Conservation (phyloP, 106 monocot genomes). For the Allium fistulosum region DNA sequence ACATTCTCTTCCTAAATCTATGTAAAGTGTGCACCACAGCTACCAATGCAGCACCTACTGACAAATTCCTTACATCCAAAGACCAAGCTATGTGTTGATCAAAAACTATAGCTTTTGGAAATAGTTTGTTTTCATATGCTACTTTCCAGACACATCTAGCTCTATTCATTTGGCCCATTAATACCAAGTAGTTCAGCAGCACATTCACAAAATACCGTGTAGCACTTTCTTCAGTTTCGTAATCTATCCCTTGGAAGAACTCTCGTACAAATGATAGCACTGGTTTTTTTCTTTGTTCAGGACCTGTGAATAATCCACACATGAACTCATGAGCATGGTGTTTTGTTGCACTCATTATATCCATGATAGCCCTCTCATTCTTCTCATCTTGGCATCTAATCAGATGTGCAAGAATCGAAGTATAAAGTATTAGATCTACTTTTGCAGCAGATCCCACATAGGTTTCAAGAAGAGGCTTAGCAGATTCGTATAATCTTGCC, state of each 20-base stretch:
- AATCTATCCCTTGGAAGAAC: conserved; percentile 89
- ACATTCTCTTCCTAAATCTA: conserved; percentile 95
- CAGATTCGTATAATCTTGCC: conserved; percentile 56
- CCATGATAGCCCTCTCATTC: conserved; percentile 74
- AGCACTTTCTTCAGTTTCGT: conserved; percentile 70
- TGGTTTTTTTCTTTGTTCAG: conserved; percentile 84
- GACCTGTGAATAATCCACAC: conserved; percentile 78
- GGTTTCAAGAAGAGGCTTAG: conserved; percentile 64
- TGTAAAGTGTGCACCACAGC: conserved; percentile 91
- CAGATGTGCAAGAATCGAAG: conserved; percentile 85
- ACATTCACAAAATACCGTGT: conserved; percentile 90
- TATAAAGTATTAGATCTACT: conserved; percentile 90
- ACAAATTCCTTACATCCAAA: conserved; percentile 74
- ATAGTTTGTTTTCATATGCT: conserved; percentile 90
- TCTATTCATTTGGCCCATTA: conserved; percentile 95
- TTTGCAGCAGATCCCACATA: conserved; percentile 64
- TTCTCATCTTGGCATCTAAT: conserved; percentile 78
- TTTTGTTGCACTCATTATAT: conserved; percentile 54
- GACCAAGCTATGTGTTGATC: conserved; percentile 99
- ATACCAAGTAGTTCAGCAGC: conserved; percentile 82
- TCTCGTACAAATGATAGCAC: conserved; percentile 86
- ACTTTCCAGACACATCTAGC: conserved; percentile 98
- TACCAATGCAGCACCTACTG: conserved; percentile 85
- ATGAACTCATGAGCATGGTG: conserved; percentile 89
- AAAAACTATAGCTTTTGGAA: conserved; percentile 96